phyloP scores from a whole-genome alignment of 192 early-diverging fungal species.

The Mortierella hygrophila region DNA sequence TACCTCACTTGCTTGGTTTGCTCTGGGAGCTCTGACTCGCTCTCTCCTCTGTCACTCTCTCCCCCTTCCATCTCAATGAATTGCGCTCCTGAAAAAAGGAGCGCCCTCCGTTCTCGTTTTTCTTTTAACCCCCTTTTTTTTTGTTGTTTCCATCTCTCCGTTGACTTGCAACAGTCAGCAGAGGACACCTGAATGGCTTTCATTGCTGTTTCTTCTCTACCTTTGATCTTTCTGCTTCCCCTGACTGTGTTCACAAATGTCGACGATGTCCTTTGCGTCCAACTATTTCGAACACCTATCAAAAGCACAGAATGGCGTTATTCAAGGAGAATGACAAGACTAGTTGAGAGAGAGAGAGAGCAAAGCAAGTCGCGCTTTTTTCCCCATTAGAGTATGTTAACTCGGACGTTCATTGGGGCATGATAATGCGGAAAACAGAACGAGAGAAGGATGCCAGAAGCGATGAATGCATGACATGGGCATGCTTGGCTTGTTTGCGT shows the following conservation, averaged over 20 bases:
- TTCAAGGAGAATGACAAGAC: neutral
- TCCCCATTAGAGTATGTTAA: neutral
- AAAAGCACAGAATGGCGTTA: no score
- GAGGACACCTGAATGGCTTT: neutral
- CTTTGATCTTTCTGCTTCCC: neutral
- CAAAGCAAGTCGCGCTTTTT: no score
- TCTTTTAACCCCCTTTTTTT: neutral
- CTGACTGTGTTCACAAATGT: neutral
- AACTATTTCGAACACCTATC: no score
- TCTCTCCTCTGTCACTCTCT: neutral
- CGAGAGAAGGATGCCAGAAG: neutral
- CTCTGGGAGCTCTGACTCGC: neutral
- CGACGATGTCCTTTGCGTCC: neutral
- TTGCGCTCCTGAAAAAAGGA: neutral
- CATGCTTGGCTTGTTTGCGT: neutral
- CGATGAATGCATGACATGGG: neutral
- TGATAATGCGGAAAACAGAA: neutral
- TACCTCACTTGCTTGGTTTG: neutral
- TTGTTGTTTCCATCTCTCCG: neutral
- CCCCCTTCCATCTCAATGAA: neutral
- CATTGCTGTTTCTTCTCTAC: neutral
- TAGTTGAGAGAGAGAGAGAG: no score
- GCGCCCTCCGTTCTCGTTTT: neutral
- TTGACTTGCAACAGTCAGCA: neutral
- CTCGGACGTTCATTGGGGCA: neutral